Conservation (phyloP, 257 asterid genomes). For the Ajuga chamaepitys region DNA sequence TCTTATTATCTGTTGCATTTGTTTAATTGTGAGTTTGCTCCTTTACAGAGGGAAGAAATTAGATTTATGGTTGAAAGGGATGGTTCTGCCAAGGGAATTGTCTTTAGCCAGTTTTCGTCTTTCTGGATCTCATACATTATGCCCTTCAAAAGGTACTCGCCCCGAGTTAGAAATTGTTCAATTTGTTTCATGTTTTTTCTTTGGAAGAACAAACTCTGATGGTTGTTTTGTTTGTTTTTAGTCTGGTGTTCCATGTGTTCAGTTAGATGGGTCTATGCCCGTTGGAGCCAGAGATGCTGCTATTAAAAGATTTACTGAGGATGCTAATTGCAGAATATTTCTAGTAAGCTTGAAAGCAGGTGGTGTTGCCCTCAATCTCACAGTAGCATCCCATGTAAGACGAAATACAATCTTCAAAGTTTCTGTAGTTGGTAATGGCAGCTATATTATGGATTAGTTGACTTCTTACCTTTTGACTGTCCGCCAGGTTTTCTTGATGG, state of each 20-base stretch:
- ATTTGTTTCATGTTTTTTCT: constrained; percentile 7
- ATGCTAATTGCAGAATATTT: constrained; percentile 80
- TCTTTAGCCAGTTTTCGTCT: constrained; percentile 93
- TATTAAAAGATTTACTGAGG: constrained; percentile 62
- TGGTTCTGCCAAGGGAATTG: constrained; percentile 95
- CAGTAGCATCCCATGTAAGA: constrained; percentile 90
- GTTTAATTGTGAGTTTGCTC: constrained; percentile 13
- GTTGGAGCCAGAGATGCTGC: constrained; percentile 82
- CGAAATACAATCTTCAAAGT: no score
- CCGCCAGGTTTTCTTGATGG: constrained; percentile 88
- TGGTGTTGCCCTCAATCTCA: constrained; percentile 96
- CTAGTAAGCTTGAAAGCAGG: constrained; percentile 97
- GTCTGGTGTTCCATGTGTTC: constrained; percentile 80
- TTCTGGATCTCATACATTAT: constrained; percentile 87
- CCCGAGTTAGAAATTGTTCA: background rate
- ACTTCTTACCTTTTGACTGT: constrained; percentile 14
- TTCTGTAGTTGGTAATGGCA: background rate
- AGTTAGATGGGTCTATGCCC: constrained; percentile 84
- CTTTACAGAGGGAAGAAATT: constrained; percentile 84
- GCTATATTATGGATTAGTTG: background rate
- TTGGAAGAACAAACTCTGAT: background rate
- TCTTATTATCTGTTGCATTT: background rate
- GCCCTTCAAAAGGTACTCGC: constrained; percentile 72
- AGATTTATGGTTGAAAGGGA: constrained; percentile 91
- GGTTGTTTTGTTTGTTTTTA: constrained; percentile 22